phyloP scores from a whole-genome alignment of 257 asterid species.

The Plantago major region DNA sequence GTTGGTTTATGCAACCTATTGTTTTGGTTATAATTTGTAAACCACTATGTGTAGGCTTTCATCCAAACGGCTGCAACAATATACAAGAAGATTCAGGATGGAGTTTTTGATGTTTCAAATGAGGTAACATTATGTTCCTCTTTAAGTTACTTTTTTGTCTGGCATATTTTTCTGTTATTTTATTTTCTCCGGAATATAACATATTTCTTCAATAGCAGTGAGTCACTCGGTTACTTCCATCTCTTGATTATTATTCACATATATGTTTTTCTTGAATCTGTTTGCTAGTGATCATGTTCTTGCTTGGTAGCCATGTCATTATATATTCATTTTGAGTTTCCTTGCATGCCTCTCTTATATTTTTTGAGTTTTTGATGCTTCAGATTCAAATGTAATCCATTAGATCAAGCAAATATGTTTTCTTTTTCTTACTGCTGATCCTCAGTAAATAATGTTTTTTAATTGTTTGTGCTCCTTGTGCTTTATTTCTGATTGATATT shows the following conservation, averaged over 20 bases:
- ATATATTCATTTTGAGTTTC: not conserved
- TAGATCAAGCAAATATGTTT: too few relatives aligned
- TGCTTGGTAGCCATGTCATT: not conserved
- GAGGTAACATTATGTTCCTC: slow-evolving; percentile 50
- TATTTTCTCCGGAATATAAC: not conserved
- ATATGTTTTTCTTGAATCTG: not conserved
- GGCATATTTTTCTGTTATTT: not conserved
- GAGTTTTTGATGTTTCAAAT: slow-evolving; percentile 87
- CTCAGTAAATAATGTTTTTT: too few relatives aligned
- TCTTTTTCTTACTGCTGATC: too few relatives aligned
- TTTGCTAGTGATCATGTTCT: not conserved
- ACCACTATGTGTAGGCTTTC: slow-evolving; percentile 61
- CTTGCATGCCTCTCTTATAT: not conserved
- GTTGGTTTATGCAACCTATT: slow-evolving; percentile 1
- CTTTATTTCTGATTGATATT: slow-evolving; percentile 6
- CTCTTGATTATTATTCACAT: slow-evolving; percentile 8
- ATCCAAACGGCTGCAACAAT: slow-evolving; percentile 80
- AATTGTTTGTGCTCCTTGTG: too few relatives aligned
- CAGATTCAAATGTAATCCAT: not conserved
- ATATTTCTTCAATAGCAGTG: too few relatives aligned
- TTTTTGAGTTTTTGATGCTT: not conserved
- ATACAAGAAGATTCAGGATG: slow-evolving; percentile 92
- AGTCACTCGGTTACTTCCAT: too few relatives aligned
- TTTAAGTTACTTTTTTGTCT: slow-evolving; percentile 9
- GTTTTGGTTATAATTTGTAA: slow-evolving; percentile 12